These are phyloP conservation scores for Diaporthe sp. DNA, from an alignment of 2,329 filamentous ascomycete genomes.

Conservation along the genomic window DNA sequence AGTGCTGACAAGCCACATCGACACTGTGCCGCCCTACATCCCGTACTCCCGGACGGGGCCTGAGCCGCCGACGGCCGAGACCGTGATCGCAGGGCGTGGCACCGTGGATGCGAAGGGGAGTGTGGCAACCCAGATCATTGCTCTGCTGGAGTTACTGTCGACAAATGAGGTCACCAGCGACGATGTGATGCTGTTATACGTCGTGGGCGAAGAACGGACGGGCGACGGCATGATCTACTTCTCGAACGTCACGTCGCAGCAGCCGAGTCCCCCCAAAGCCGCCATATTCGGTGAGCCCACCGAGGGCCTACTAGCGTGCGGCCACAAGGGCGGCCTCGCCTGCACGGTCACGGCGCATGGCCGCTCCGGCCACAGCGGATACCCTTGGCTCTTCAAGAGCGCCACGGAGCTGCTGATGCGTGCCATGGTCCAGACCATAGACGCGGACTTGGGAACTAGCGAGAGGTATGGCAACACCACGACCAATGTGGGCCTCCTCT, in stretches of 20 bases:
- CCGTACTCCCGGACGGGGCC: slow-evolving; percentile 72
- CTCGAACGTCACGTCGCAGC: slow-evolving; percentile 57
- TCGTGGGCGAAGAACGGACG: slow-evolving; percentile 85
- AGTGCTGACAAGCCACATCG: slow-evolving; percentile 84
- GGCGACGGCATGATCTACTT: slow-evolving; percentile 81
- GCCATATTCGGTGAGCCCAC: slow-evolving; percentile 92
- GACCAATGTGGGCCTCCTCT: slow-evolving; percentile 83
- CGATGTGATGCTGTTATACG: slow-evolving; percentile 73
- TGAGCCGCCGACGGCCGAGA: slow-evolving; percentile 36
- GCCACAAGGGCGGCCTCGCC: slow-evolving; percentile 87
- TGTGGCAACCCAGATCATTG: slow-evolving; percentile 80
- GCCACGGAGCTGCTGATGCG: slow-evolving; percentile 86
- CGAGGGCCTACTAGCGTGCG: slow-evolving; percentile 87
- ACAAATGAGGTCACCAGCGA: slow-evolving; percentile 49
- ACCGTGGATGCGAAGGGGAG: slow-evolving; percentile 79
- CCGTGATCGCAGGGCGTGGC: slow-evolving; percentile 76
- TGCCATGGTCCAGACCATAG: slow-evolving; percentile 75
- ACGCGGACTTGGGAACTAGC: slow-evolving; percentile 80
- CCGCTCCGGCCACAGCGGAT: slow-evolving; percentile 87
- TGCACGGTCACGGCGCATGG: slow-evolving; percentile 79
- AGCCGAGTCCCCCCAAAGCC: slow-evolving; percentile 69
- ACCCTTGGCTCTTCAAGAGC: slow-evolving; percentile 88
- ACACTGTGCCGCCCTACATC: slow-evolving; percentile 80
- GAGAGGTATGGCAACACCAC: slow-evolving; percentile 89
- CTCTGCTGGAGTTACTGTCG: slow-evolving; percentile 68